Evolutionary conservation across 1,284 basidiomycete genomes (phyloP).

Genomic region (Cutaneotrichosporon sp.): DNA sequence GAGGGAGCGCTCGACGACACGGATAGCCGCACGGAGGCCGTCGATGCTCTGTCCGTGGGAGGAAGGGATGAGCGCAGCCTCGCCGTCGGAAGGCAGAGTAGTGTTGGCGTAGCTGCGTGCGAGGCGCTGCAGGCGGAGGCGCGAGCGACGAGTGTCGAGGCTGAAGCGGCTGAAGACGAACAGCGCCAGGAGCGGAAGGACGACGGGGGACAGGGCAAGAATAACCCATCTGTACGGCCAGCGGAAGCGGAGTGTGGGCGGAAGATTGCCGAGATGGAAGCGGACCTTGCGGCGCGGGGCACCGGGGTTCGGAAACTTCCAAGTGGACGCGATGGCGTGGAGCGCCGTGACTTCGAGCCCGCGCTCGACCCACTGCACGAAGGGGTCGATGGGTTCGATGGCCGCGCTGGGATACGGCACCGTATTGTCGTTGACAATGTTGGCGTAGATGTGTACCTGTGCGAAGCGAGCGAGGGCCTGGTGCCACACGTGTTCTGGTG

Average conservation of each 20-base stretch:
- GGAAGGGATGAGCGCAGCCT: conserved; percentile 5
- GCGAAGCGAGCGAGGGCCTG: conserved; percentile 69
- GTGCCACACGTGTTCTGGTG: conserved; percentile 69
- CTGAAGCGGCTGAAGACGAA: conserved; percentile 38
- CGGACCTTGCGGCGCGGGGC: conserved; percentile 20
- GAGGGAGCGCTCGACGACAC: conserved; percentile 37
- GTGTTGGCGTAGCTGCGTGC: conserved; percentile 16
- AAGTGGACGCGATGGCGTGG: conserved; percentile 28
- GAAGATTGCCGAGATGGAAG: conserved; percentile 54
- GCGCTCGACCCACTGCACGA: conserved; percentile 60
- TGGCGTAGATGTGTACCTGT: conserved; percentile 76
- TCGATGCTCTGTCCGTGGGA: conserved; percentile 31
- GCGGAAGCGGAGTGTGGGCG: conserved; percentile 63
- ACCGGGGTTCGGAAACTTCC: conserved; percentile 12
- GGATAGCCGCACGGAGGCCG: conserved; percentile 35
- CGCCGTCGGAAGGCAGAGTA: not conserved
- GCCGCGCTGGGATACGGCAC: conserved; percentile 78
- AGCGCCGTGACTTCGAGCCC: conserved; percentile 64
- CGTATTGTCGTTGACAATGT: conserved; percentile 73
- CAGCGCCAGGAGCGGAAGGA: conserved; percentile 54
- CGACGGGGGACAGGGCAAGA: conserved; percentile 64
- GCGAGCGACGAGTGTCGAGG: conserved; percentile 37
- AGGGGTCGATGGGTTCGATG: conserved; percentile 69
- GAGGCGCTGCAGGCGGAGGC: conserved; percentile 37
- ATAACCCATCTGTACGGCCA: conserved; percentile 74